A percentile compares a stretch with the other conserved stretches of the same genome.
Evolutionary conservation across 768 basidiomycete genomes (phyloP).

Genomic region (Suillus spraguei): DNA sequence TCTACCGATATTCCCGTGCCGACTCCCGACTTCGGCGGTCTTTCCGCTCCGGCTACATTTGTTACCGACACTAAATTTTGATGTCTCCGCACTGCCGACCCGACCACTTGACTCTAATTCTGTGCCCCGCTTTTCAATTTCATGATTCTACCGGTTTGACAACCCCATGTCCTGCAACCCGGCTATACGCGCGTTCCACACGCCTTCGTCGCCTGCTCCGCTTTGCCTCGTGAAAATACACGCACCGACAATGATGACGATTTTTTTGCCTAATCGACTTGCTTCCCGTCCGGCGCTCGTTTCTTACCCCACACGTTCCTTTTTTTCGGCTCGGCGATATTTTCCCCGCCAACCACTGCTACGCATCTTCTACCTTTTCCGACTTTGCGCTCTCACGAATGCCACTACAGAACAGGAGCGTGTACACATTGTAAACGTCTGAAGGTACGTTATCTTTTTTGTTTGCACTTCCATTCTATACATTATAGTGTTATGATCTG

Average conservation of each 20-base stretch:
- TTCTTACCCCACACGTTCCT: neutral
- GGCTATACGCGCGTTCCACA: neutral
- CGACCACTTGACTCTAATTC: neutral
- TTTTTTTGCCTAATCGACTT: conserved; percentile 8
- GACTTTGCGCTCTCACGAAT: conserved; percentile 14
- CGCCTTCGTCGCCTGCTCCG: conserved; percentile 15
- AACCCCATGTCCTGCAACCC: neutral
- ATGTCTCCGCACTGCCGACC: neutral
- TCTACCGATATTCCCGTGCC: neutral
- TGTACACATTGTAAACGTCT: conserved; percentile 88
- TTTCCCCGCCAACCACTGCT: conserved; percentile 14
- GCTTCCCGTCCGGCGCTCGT: conserved; percentile 8
- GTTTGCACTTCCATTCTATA: conserved; percentile 11
- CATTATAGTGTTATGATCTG: neutral
- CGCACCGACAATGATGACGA: conserved; percentile 3
- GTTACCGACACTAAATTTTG: neutral
- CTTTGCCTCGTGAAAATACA: conserved; percentile 15
- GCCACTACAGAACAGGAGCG: conserved; percentile 64
- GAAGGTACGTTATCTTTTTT: conserved; percentile 56
- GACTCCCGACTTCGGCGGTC: conserved; percentile 3
- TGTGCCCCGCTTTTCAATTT: neutral
- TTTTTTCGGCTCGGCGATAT: conserved; percentile 21
- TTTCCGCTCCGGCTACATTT: neutral
- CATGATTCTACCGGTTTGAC: neutral
- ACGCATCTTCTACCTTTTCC: conserved; percentile 8